These are phyloP conservation scores for Diaporthe amygdali DNA, from an alignment of 2,329 filamentous ascomycete species.

Conservation along the genomic window DNA sequence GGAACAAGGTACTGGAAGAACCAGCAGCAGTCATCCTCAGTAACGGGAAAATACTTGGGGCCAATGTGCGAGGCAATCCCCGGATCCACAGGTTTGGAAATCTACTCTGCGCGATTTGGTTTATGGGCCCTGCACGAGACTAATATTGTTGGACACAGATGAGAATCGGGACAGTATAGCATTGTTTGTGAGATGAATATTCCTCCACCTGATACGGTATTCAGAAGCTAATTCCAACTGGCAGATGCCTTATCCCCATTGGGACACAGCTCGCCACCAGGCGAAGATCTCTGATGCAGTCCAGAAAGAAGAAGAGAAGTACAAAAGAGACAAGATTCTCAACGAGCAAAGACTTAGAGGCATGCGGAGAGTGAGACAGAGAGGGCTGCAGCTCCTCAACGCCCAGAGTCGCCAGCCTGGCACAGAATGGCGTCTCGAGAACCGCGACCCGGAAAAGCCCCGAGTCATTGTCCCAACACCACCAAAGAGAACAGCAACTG, in stretches of 20 bases:
- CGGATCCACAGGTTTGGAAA: conserved; percentile 1
- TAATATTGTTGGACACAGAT: background rate
- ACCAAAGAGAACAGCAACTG: conserved; percentile 13
- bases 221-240: background rate
- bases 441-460: background rate
- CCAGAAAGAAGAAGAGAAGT: conserved; percentile 19
- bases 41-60: conserved; percentile 22
- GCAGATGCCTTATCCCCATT: conserved; percentile 49
- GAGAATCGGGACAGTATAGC: background rate
- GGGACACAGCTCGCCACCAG: conserved; percentile 39
- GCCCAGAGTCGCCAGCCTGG: conserved; percentile 22
- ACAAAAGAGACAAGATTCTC: conserved; percentile 15
- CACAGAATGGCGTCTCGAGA: conserved; percentile 22
- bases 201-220: fast-evolving
- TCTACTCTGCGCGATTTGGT: too few relatives aligned
- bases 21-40: conserved; percentile 20
- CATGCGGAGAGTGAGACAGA: conserved; percentile 19
- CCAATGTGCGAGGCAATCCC: conserved; percentile 24
- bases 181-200: conserved; percentile 5
- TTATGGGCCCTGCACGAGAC: fast-evolving
- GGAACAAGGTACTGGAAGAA: conserved; percentile 15
- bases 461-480: background rate
- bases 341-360: conserved; percentile 11
- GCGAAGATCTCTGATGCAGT: conserved; percentile 17
- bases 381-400: conserved; percentile 20